Base-by-base conservation (phyloP, 169 alveolate genomes). In the Hepatocystis sp. region DNA sequence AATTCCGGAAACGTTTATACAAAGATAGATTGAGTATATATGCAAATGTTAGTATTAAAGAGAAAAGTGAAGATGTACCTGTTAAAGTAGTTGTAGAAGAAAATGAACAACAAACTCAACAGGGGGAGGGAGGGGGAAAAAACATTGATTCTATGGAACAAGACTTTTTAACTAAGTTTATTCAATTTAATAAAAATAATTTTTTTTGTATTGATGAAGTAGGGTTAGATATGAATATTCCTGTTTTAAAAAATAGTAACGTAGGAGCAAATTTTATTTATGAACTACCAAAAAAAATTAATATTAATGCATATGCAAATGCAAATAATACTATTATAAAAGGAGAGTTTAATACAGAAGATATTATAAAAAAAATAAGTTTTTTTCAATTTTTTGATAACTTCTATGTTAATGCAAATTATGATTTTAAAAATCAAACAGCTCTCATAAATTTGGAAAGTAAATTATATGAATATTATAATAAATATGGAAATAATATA, bases 181-280 rank as follows among this genome's bases (percentile, higher is more conserved):
- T 71, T 39, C 25, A 56, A 56, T 71, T 42, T 47, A 71, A 71
- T 71, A 71, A 71, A 71, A 71, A 55, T 56, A 71, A 71, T 47
- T 71, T 71, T 71, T 71, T 71, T 71, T 71, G 86, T 71, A 40
- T 71, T 27, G 86, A 71, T 40, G 86, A 71, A 56, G 40, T 71
- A 56, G 86, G 86, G 36, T 63, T 71, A 42, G 86, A 71, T 61
- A 34, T 71, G 15, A 71, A 46, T 25, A 71, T 71, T 21, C 86
- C 86, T 13, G 8, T 71, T 15, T 58, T 56, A 42, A 71, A 71
- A 71, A 71, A 71, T 71, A 71, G 76, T 47, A 60, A 60, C 25
- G 42, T 71, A 42, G 86, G 86, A 0, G 86, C 86, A 27, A 71
- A 56, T 49, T 27, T 71, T 42, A 76, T 71, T 44, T 71, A 71